A percentile compares a stretch with the other conserved stretches of the same genome.
Evolutionary conservation across 352 stramenopile genomes (phyloP).

Genomic region (Thraustotheca clavata): DNA sequence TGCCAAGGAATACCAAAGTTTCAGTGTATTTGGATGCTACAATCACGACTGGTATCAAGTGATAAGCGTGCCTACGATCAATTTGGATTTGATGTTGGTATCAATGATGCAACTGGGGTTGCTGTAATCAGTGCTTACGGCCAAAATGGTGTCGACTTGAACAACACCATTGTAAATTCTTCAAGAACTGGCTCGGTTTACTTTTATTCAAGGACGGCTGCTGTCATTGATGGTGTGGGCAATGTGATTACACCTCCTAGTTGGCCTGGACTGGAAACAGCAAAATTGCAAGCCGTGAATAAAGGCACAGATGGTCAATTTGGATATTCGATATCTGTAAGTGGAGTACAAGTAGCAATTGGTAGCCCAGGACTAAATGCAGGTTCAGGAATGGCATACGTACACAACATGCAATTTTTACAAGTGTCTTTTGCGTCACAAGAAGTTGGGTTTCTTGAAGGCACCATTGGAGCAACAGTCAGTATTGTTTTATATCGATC

Average conservation of each 20-base stretch:
- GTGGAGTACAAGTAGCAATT: constrained; percentile 14
- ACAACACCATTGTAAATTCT: constrained; percentile 56
- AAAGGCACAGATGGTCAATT: constrained; percentile 50
- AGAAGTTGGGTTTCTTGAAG: constrained; percentile 13
- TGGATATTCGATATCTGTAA: constrained; percentile 42
- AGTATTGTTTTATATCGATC: constrained; percentile 4
- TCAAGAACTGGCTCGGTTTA: constrained; percentile 44
- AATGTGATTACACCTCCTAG: constrained; percentile 48
- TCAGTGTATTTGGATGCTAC: constrained; percentile 82
- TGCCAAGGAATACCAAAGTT: constrained; percentile 44
- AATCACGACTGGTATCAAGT: constrained; percentile 77
- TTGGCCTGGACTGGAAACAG: constrained; percentile 59
- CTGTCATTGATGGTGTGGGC: constrained; percentile 59
- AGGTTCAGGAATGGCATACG: not conserved
- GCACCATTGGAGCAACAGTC: not conserved
- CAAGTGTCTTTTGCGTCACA: constrained; percentile 12
- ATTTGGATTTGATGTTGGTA: constrained; percentile 81
- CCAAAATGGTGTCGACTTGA: constrained; percentile 66
- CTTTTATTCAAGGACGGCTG: constrained; percentile 49
- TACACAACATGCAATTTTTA: constrained; percentile 13
- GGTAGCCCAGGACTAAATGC: constrained; percentile 2
- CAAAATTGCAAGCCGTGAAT: constrained; percentile 70
- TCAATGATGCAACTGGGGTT: constrained; percentile 74
- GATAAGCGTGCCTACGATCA: constrained; percentile 82
- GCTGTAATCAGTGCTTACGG: constrained; percentile 74